Percentiles rank a stretch among this genome's conserved stretches.
Evolutionary conservation across 805 yeast species (phyloP).

Genomic region (Kodamaea leandrae): DNA sequence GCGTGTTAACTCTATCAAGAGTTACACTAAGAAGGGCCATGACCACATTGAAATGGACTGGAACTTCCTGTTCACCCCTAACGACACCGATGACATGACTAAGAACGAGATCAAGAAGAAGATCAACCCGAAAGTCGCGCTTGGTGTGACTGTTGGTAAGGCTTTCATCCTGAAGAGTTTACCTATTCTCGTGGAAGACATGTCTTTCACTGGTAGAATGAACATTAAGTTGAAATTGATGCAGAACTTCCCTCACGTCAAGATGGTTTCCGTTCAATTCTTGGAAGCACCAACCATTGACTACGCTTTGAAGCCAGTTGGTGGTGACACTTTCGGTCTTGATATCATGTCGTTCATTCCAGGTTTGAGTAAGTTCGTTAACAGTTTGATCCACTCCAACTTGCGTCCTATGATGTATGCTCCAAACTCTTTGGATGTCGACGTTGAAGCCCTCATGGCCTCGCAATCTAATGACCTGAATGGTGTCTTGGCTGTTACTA

Average conservation of each 20-base stretch:
- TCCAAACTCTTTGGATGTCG: constrained; percentile 74
- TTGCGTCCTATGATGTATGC: constrained; percentile 79
- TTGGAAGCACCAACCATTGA: constrained; percentile 78
- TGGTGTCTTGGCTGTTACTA: constrained; percentile 65
- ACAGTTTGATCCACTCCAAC: constrained; percentile 62
- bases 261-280: constrained; percentile 65
- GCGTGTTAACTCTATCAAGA: constrained; percentile 64
- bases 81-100: constrained; percentile 82
- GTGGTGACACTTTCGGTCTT: constrained; percentile 84
- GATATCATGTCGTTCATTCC: constrained; percentile 85
- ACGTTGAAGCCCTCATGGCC: constrained; percentile 69
- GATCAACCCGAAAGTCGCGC: constrained; percentile 75
- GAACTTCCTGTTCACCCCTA: constrained; percentile 78
- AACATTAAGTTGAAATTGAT: constrained; percentile 59
- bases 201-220: constrained; percentile 72
- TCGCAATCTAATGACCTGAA: constrained; percentile 62
- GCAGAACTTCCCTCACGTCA: constrained; percentile 74
- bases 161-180: constrained; percentile 72
- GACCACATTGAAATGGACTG: constrained; percentile 79
- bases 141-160: constrained; percentile 79
- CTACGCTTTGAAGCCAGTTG: constrained; percentile 79
- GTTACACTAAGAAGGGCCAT: constrained; percentile 67
- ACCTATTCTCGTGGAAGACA: constrained; percentile 78
- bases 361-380: constrained; percentile 72
- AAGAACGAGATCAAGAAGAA: constrained; percentile 66